These are phyloP conservation scores for Termitomyces sp. DNA, from an alignment of 1,284 basidiomycete genomes.

Conservation along the genomic window DNA sequence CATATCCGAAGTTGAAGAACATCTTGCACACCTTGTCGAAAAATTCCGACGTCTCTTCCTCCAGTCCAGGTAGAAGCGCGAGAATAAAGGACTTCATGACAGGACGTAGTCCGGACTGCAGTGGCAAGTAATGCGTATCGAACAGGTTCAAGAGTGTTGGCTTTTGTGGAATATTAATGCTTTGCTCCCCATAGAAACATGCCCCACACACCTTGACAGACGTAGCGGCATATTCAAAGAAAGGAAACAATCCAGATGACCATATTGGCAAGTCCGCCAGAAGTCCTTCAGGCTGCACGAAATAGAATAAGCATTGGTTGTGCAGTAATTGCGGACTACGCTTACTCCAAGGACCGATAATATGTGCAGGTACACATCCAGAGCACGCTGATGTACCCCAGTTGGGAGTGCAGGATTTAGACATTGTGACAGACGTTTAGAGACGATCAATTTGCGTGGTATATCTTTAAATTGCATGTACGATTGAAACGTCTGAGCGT, in stretches of 20 bases:
- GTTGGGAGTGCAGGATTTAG: slow-evolving; percentile 95
- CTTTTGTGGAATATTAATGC: slow-evolving; percentile 29
- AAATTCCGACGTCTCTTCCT: slow-evolving; percentile 95
- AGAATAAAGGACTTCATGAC: slow-evolving; percentile 93
- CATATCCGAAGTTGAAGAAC: neutral
- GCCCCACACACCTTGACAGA: slow-evolving; percentile 70
- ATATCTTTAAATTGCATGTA: slow-evolving; percentile 93
- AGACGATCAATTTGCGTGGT: slow-evolving; percentile 89
- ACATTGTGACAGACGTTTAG: slow-evolving; percentile 95
- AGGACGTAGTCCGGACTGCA: slow-evolving; percentile 79
- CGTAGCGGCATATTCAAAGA: slow-evolving; percentile 97
- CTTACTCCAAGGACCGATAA: slow-evolving; percentile 84
- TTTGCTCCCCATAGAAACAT: slow-evolving; percentile 1
- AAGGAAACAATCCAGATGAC: slow-evolving; percentile 96
- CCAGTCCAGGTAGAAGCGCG: slow-evolving; percentile 87
- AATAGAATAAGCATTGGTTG: slow-evolving; percentile 6
- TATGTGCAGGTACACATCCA: slow-evolving; percentile 95
- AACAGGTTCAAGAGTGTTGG: slow-evolving; percentile 85
- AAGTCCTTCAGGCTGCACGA: slow-evolving; percentile 75
- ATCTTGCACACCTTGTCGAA: slow-evolving; percentile 76
- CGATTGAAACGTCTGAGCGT: slow-evolving; percentile 79
- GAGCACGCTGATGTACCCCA: slow-evolving; percentile 92
- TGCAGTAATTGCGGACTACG: slow-evolving; percentile 13
- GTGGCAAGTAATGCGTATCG: slow-evolving; percentile 86
- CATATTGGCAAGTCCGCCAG: slow-evolving; percentile 87